These are phyloP conservation scores for Grosmannia penicillata DNA, from an alignment of 2,329 filamentous ascomycete genomes.

Conservation along the genomic window DNA sequence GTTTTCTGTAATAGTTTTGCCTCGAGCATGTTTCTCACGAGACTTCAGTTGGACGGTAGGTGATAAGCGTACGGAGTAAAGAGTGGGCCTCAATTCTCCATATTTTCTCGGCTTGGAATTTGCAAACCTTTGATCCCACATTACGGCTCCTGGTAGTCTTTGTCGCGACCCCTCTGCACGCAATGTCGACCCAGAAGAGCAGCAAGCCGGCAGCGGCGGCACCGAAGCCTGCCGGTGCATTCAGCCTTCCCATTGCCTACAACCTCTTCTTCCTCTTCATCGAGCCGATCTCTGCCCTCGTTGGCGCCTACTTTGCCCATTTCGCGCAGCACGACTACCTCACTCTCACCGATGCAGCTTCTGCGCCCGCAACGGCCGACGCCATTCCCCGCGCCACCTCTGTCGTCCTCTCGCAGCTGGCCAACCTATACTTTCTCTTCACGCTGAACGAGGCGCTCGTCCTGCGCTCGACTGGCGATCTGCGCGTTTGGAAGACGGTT, in stretches of 20 bases:
- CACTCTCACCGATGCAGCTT: constrained; percentile 41
- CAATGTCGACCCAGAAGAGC: background rate
- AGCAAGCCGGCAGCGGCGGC: background rate
- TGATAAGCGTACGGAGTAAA: too few species aligned
- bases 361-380: constrained; percentile 24
- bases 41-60: too few species aligned
- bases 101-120: too few species aligned
- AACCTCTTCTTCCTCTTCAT: constrained; percentile 61
- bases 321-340: constrained; percentile 44
- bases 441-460: constrained; percentile 65
- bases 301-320: constrained; percentile 36
- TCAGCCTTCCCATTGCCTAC: constrained; percentile 29
- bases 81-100: too few species aligned
- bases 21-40: too few species aligned
- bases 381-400: constrained; percentile 42
- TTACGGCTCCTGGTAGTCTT: too few species aligned
- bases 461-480: constrained; percentile 51
- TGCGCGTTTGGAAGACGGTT: constrained; percentile 55
- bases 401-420: constrained; percentile 58
- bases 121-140: too few species aligned
- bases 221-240: background rate
- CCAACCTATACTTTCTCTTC: constrained; percentile 66
- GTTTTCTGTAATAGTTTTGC: too few species aligned
- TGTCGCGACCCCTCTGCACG: too few species aligned
- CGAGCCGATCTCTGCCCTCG: constrained; percentile 43